Percentiles rank a stretch among this genome's conserved stretches.
Conservation (phyloP, 345 rosid genomes). For the Hibiscus mutabilis region DNA sequence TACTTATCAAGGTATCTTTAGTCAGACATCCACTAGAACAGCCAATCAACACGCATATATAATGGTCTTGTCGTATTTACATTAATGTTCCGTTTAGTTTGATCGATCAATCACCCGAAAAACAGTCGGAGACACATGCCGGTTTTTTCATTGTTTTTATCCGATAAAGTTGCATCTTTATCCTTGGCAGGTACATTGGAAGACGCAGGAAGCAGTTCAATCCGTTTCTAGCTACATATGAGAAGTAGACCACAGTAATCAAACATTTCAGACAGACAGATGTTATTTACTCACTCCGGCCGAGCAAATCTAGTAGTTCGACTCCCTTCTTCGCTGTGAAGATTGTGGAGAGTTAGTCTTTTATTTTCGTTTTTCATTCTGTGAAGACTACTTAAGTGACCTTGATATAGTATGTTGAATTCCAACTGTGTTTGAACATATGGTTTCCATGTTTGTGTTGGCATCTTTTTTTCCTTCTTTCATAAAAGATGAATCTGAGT, state of each 20-base stretch:
- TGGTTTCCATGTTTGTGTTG: background rate
- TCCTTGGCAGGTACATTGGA: constrained; percentile 30
- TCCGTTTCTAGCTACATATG: constrained; percentile 12
- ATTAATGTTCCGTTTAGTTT: background rate
- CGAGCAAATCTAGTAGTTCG: constrained; percentile 1
- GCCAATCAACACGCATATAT: background rate
- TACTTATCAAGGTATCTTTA: constrained; percentile 10
- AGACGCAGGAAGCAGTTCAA: constrained; percentile 16
- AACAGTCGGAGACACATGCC: no score
- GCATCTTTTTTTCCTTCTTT: background rate
- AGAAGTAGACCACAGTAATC: constrained; percentile 11
- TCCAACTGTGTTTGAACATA: background rate
- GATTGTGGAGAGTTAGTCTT: background rate
- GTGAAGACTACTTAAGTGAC: background rate
- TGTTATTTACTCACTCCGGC: constrained; percentile 23
- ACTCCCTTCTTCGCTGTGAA: constrained; percentile 4
- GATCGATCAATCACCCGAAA: background rate
- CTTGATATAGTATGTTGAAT: no score
- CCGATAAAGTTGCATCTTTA: background rate
- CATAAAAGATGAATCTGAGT: background rate
- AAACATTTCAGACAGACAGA: constrained; percentile 13
- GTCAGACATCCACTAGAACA: background rate
- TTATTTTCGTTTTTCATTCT: background rate
- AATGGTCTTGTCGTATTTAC: no score
- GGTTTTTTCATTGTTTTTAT: background rate